Base-by-base conservation (phyloP, 163 green algal genomes). In the Scenedesmus sp. region DNA sequence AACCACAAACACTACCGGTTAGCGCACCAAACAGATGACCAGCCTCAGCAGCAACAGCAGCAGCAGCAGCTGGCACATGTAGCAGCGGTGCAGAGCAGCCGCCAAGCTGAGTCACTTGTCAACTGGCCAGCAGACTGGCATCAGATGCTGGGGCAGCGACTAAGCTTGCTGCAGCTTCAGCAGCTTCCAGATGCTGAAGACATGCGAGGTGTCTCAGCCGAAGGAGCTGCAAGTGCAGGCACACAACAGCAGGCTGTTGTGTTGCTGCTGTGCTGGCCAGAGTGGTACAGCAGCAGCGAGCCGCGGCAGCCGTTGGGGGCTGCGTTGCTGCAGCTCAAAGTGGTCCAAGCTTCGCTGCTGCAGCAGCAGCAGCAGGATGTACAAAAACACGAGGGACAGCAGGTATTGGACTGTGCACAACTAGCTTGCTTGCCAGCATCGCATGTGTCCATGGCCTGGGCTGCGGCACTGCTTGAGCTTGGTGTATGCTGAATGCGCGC, bases 241-340 rank as follows among this genome's bases (percentile, higher is more conserved):
- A 6, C 56, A 70, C 76, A 46, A 20, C 37, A 82, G 33, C 73
- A 59, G 76, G 16, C 72, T 44, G 72, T 30, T 5, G 9, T 86
- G n/a, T 6, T 87, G 51, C 56, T 88, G 51, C 9, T 88, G 35
- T 88, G 56, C 68, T 15, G 26, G 40, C n/a, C 33, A 3, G 35
- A 79, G 10, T 88, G 51, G 51, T 88, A 79, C 83, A 88, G 83
- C 83, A 79, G 83, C 53, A 88, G 80, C n/a, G 83, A 88, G 35
- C 83, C 83, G 26, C 53, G 59, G 56, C 49, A 53, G 53, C 83
- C 83, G 0, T 42, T 88, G 35, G 83, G 83, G 7, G 33, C 56
- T 78, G 83, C 83, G 6, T 3, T 88, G 33, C 51, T 88, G 83
- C 83, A 79, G 35, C 43, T 78, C 33, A 20, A 53, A 16, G 18